A percentile compares a stretch with the other conserved stretches of the same genome.
Conservation (phyloP, 2,329 filamentous ascomycete genomes). For the Pezicula neosporulosa region DNA sequence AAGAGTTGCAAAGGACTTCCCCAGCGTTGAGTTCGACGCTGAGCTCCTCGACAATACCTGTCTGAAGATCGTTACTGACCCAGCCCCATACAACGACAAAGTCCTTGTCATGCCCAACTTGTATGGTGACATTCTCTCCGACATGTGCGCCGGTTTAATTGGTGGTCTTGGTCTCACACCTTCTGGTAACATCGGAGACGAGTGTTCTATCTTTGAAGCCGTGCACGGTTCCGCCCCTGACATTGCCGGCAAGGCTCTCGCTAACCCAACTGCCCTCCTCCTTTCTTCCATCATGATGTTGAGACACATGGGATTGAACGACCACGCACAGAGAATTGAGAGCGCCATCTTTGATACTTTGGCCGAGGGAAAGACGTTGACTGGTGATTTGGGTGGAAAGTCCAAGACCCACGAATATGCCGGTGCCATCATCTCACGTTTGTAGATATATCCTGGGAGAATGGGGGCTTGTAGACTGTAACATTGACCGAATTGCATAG, state of each 20-base stretch:
- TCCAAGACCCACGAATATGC: slow-evolving; percentile 95
- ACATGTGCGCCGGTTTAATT: slow-evolving; percentile 98
- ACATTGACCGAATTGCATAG: slow-evolving; percentile 22
- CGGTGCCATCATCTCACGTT: slow-evolving; percentile 71
- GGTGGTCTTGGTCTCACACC: slow-evolving; percentile 96
- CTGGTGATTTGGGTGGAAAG: slow-evolving; percentile 93
- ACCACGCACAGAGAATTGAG: slow-evolving; percentile 86
- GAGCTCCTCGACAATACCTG: slow-evolving; percentile 99
- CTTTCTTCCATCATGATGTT: slow-evolving; percentile 99
- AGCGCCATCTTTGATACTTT: slow-evolving; percentile 93
- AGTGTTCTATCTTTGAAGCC: slow-evolving; percentile 99
- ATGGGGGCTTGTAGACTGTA: slow-evolving; percentile 27
- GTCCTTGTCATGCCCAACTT: slow-evolving; percentile 97
- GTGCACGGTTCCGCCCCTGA: slow-evolving; percentile 97
- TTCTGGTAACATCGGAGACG: slow-evolving; percentile 97
- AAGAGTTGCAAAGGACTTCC: slow-evolving; percentile 91
- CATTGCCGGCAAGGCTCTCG: slow-evolving; percentile 92
- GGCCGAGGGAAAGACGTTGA: slow-evolving; percentile 93
- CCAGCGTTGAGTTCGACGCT: slow-evolving; percentile 91
- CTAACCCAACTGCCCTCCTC: slow-evolving; percentile 95
- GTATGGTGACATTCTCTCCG: slow-evolving; percentile 98
- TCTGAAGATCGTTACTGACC: slow-evolving; percentile 97
- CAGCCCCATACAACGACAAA: slow-evolving; percentile 97
- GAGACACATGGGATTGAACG: slow-evolving; percentile 90
- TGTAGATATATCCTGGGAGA: slow-evolving; percentile 29